phyloP scores from a whole-genome alignment of 495 filamentous ascomycete species.

The Pyrenula aspistea region DNA sequence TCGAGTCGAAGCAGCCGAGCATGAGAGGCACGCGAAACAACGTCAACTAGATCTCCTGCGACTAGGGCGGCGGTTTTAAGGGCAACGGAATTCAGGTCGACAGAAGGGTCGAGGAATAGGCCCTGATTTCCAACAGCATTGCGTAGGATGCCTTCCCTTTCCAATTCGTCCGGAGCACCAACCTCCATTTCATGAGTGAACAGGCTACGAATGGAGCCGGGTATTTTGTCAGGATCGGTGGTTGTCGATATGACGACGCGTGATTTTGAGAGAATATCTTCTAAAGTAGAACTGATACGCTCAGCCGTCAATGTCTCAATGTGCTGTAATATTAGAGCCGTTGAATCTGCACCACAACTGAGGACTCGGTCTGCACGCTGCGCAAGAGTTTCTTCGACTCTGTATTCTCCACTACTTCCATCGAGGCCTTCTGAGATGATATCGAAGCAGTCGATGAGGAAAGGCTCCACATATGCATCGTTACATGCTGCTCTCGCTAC shows the following conservation, averaged over 20 bases:
- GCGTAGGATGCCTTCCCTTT: constrained; percentile 74
- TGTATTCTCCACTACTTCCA: constrained; percentile 76
- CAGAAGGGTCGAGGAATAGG: constrained; percentile 61
- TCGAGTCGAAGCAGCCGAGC: constrained; percentile 65
- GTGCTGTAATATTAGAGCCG: constrained; percentile 72
- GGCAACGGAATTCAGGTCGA: constrained; percentile 71
- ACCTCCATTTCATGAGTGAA: constrained; percentile 97
- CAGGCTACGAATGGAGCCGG: constrained; percentile 75
- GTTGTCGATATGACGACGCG: constrained; percentile 86
- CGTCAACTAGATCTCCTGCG: constrained; percentile 85
- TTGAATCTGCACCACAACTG: constrained; percentile 71
- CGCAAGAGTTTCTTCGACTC: constrained; percentile 81
- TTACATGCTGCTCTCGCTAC: constrained; percentile 64
- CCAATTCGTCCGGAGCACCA: constrained; percentile 81
- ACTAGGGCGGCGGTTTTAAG: constrained; percentile 94
- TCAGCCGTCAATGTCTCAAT: constrained; percentile 86
- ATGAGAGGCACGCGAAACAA: constrained; percentile 77
- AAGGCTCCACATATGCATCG: constrained; percentile 83
- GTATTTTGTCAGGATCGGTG: constrained; percentile 85
- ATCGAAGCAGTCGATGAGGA: constrained; percentile 84
- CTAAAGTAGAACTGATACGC: constrained; percentile 71
- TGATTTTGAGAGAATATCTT: constrained; percentile 59
- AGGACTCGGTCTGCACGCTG: constrained; percentile 80
- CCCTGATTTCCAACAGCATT: constrained; percentile 65
- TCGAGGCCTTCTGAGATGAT: constrained; percentile 65